Conservation (phyloP, 2,329 filamentous ascomycete species). For the Cladosporium sp. region DNA sequence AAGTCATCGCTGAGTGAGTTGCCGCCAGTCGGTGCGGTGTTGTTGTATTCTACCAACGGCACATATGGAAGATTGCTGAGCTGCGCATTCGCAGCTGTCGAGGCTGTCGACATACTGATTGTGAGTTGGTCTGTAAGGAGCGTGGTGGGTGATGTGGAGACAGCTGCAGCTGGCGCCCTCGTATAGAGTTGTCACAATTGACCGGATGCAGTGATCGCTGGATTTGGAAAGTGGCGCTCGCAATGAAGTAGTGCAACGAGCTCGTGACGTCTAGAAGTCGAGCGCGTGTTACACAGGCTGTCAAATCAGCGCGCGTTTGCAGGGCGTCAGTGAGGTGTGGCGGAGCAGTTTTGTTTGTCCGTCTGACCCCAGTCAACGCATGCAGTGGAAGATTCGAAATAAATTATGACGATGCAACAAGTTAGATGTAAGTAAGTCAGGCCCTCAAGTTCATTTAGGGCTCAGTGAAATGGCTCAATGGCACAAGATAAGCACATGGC, state of each 20-base stretch:
- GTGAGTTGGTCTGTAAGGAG: background rate
- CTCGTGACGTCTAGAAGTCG: background rate
- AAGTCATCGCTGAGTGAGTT: conserved; percentile 64
- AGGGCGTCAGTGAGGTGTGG: background rate
- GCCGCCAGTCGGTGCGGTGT: conserved; percentile 61
- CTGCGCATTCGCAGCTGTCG: background rate
- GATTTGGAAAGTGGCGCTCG: conserved; percentile 1
- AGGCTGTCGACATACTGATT: background rate
- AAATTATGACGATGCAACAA: background rate
- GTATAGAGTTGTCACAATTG: background rate
- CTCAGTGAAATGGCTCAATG: background rate
- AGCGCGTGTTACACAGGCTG: background rate
- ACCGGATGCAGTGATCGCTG: background rate
- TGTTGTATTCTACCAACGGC: conserved; percentile 57
- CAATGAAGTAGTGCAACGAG: background rate
- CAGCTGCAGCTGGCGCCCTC: background rate
- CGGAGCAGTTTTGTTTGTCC: background rate
- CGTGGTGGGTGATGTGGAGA: background rate
- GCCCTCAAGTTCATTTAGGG: background rate
- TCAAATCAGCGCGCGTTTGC: background rate
- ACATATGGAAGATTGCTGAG: conserved; percentile 24
- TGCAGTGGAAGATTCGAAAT: background rate
- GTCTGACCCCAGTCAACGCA: background rate
- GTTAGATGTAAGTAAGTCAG: background rate
- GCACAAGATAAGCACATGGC: background rate